Base-by-base conservation (phyloP, 805 yeast genomes). In the Yarrowia alimentaria region DNA sequence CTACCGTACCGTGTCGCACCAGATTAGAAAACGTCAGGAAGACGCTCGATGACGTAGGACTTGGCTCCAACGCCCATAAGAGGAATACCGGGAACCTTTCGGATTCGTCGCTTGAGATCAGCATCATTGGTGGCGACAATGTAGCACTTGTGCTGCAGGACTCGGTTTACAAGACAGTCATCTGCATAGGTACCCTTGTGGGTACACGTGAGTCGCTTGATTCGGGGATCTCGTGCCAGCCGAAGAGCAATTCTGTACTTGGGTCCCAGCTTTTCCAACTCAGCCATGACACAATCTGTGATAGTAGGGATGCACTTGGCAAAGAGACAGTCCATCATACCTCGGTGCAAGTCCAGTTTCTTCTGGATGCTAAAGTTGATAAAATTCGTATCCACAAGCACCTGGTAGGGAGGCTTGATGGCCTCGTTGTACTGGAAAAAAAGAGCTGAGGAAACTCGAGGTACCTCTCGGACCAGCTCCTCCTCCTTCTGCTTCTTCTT, bases 71-170 rank as follows among this genome's bases (percentile, higher is more conserved):
- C 99, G 68, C 96, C 87, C 94, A 93, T 80, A 26, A 93, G 73
- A 10, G 99, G 99, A 55, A 93, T 85, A 61, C 99, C 99, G 1
- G 99, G 99, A 20, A 93, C 88, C 67, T 93, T 93, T 70, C 99
- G 79, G 24, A 93, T 78, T 67, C 99, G 78, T 62, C 96, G 81
- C 65, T 93, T 93, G 64, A 93, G 72, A 60, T 91, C 98, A 11
- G 96, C 97, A 80, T 93, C 99, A 65, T 91, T 93, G 1, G 98
- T 91, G 42, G 99, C 99, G 28, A 93, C 97, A 52, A 93, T 90
- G 62, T 80, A 93, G 68, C 99, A 93, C 65, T 93, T 93, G 70
- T 93, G 98, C 63, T 91, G 97, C 66, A 91, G 76, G 6, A 93
- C 95, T 60, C 99, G 76, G 64, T 85, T 81, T 13, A 93, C 98